These are phyloP conservation scores for Trichoderma endophyticum DNA, from an alignment of 2,329 filamentous ascomycete species.

Conservation along the genomic window DNA sequence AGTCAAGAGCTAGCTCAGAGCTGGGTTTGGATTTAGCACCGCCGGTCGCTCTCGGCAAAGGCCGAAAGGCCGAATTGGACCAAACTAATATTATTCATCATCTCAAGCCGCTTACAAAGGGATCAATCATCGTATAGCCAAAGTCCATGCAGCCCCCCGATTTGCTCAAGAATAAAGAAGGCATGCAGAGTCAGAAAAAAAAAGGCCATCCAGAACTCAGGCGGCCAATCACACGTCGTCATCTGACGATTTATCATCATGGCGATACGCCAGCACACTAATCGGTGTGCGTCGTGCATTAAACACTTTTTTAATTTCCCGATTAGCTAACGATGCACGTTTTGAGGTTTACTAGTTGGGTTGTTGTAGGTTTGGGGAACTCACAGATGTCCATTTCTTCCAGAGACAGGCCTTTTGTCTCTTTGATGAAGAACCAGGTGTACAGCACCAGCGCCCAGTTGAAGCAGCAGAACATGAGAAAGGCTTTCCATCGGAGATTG, in stretches of 20 bases:
- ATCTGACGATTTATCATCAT: slow-evolving; percentile 13
- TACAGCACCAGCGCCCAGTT: slow-evolving; percentile 17
- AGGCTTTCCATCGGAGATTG: slow-evolving; percentile 47
- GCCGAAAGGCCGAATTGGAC: slow-evolving; percentile 5
- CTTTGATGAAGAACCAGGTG: slow-evolving; percentile 18
- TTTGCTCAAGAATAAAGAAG: not conserved
- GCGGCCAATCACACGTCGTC: slow-evolving; percentile 5
- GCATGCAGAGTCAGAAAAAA: not conserved
- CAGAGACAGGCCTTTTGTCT: slow-evolving; percentile 26
- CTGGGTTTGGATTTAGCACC: not conserved
- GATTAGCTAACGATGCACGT: not conserved
- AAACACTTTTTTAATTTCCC: slow-evolving; percentile 19
- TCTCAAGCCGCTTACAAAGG: not conserved
- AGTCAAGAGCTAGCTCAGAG: not conserved
- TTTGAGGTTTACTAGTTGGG: not conserved
- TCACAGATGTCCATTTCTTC: slow-evolving; percentile 28
- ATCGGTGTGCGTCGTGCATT: slow-evolving; percentile 22
- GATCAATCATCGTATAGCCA: not conserved
- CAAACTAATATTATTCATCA: slow-evolving; percentile 7
- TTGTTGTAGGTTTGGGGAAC: not conserved
- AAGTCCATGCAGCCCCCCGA: not conserved
- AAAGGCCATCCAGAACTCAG: not conserved
- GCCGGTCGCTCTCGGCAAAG: slow-evolving; percentile 1
- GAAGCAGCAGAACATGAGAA: slow-evolving; percentile 43
- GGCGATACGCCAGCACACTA: slow-evolving; percentile 17